Base-by-base conservation (phyloP, 768 basidiomycete species). In the Xanthoconium stramineum region DNA sequence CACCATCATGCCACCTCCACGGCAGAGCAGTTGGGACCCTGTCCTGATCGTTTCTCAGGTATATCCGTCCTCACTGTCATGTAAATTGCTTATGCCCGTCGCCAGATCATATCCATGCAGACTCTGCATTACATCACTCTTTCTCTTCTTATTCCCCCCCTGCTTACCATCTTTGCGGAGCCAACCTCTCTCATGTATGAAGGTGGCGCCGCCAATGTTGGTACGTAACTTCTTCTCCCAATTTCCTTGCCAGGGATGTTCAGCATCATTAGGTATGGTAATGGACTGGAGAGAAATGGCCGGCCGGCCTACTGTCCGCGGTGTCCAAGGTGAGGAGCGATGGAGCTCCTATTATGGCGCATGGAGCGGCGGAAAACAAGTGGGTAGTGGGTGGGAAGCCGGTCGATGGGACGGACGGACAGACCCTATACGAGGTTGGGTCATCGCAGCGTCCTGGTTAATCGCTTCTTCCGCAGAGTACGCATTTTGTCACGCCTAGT, bases 221-320 rank as follows among this genome's bases (percentile, higher is more conserved):
- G 89, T 88, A 66, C 57, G 85, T 71, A 55, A 49, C 60, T 35
- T 38, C 14, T 13, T 19, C 47, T 15, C 8, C 24, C 38, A 29
- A 32, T 30, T 15, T 36, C 33, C 33, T n/a, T 38, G 42, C 19
- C 38, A 52, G 37, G 19, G 45, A 50, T 19, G 55, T 19, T 48
- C 52, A 49, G 57, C 45, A 32, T 51, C 45, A 50, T 53, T 58
- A 88, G 89, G 88, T 4, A 91, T 94, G 88, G 77, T 98, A 37
- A 93, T 99, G 86, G 95, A 98, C 74, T 99, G 97, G 97, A 81
- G 94, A 45, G 91, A 98, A 72, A 88, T 99, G 84, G 89, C 94
- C 1, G 90, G 93, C 5, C 74, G 82, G 50, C 84, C 90, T 5
- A 94, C 94, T 0, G 83, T 89, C 20, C 81, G 80, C 53, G 82